phyloP scores from a whole-genome alignment of 116 monocot genomes.

The Dioscorea cayenensis region DNA sequence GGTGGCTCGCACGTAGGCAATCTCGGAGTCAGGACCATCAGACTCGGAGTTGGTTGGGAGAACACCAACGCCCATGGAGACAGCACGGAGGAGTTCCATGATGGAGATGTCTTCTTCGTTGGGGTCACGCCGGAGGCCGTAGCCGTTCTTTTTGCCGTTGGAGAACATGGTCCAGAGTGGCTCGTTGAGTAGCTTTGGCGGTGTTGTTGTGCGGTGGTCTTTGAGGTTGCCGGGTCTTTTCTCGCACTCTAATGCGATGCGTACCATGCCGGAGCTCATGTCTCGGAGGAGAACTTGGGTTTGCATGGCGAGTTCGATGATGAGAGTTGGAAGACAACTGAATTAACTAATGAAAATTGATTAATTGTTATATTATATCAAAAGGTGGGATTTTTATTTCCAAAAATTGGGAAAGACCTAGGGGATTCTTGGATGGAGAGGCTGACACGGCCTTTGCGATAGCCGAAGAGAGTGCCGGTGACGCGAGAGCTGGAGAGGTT shows the following conservation, averaged over 20 bases:
- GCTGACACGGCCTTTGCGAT: slow-evolving; percentile 25
- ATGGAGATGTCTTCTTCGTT: slow-evolving; percentile 26
- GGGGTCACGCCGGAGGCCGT: slow-evolving; percentile 22
- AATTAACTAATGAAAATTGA: background rate
- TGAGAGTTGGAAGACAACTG: slow-evolving; percentile 12
- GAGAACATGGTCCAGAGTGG: slow-evolving; percentile 37
- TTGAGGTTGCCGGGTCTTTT: slow-evolving; percentile 6
- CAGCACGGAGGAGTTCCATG: slow-evolving; percentile 29
- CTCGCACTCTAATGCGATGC: slow-evolving; percentile 40
- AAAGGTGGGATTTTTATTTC: no score
- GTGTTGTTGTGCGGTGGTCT: background rate
- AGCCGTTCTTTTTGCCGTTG: slow-evolving; percentile 41
- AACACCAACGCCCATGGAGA: slow-evolving; percentile 39
- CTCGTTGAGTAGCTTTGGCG: slow-evolving; percentile 22
- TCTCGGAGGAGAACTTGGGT: slow-evolving; percentile 30
- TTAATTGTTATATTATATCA: no score
- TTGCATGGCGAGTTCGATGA: slow-evolving; percentile 31
- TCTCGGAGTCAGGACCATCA: slow-evolving; percentile 17
- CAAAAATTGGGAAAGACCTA: background rate
- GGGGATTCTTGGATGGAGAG: slow-evolving; percentile 23
- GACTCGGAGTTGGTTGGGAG: slow-evolving; percentile 7
- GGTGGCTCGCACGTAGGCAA: slow-evolving; percentile 18
- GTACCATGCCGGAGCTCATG: slow-evolving; percentile 35
- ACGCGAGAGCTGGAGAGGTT: slow-evolving; percentile 10
- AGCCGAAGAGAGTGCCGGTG: slow-evolving; percentile 37